Conservation (phyloP, 305 asterid species). For the Ruellia speciosa region DNA sequence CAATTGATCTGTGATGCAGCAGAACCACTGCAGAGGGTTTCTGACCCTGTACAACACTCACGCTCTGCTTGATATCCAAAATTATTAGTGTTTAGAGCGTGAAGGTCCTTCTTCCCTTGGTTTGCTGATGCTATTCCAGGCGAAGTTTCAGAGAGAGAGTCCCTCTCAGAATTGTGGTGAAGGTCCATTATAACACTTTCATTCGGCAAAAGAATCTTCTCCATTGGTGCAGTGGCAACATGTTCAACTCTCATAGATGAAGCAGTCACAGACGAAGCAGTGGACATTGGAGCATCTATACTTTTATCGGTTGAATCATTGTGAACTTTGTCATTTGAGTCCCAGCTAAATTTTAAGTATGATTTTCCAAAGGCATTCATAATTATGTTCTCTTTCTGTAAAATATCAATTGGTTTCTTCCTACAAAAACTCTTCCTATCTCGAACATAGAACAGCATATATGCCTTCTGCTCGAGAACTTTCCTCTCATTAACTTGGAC, state of each 20-base stretch:
- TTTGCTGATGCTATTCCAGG: constrained; percentile 25
- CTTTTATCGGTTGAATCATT: constrained; percentile 35
- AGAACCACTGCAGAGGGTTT: constrained; percentile 23
- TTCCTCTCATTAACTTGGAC: constrained; percentile 69
- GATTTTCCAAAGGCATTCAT: constrained; percentile 39
- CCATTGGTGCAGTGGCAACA: constrained; percentile 20
- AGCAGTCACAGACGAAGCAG: constrained; percentile 27
- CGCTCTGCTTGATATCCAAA: constrained; percentile 21
- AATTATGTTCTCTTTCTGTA: constrained; percentile 38
- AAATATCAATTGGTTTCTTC: constrained; percentile 43
- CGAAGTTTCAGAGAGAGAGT: constrained; percentile 19
- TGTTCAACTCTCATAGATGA: constrained; percentile 28
- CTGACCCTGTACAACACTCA: constrained; percentile 6
- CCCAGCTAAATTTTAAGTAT: constrained; percentile 32
- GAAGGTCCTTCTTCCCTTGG: constrained; percentile 25
- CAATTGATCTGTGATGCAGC: constrained; percentile 17
- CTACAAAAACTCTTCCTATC: constrained; percentile 38
- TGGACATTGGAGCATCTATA: constrained; percentile 21
- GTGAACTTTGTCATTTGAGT: constrained; percentile 27
- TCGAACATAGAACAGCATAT: constrained; percentile 86
- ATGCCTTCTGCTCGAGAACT: constrained; percentile 91
- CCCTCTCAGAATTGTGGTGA: constrained; percentile 26
- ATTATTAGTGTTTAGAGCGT: constrained; percentile 16
- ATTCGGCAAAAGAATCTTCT: constrained; percentile 19
- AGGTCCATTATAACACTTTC: constrained; percentile 22